Percentiles rank a stretch among this genome's conserved stretches.
These are phyloP conservation scores for Candida chilensis DNA, from an alignment of 805 yeast species.

Conservation along the genomic window DNA sequence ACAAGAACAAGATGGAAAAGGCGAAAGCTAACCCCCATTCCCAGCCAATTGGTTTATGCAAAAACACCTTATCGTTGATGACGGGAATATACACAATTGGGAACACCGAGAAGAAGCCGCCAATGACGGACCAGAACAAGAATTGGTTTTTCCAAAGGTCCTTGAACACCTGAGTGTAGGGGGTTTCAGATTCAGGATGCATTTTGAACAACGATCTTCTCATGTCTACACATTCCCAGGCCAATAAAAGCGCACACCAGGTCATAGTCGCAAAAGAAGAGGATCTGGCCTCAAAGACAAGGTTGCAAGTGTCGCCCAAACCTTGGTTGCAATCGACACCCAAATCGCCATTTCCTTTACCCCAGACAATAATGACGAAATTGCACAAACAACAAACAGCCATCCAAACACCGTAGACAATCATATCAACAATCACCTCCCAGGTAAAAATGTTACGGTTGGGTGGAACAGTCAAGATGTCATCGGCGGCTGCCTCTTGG, in stretches of 20 bases:
- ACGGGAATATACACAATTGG: slow-evolving; percentile 86
- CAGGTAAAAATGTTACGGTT: slow-evolving; percentile 52
- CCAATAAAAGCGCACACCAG: slow-evolving; percentile 74
- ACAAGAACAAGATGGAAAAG: slow-evolving; percentile 45
- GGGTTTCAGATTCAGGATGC: slow-evolving; percentile 57
- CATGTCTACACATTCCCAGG: slow-evolving; percentile 79
- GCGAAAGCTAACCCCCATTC: slow-evolving; percentile 78
- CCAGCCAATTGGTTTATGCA: slow-evolving; percentile 61
- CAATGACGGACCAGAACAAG: slow-evolving; percentile 70
- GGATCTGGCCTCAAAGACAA: slow-evolving; percentile 70
- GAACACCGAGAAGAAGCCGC: slow-evolving; percentile 64
- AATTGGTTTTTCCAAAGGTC: slow-evolving; percentile 72
- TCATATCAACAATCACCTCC: slow-evolving; percentile 62
- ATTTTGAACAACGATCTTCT: slow-evolving; percentile 61
- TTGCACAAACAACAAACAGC: slow-evolving; percentile 61
- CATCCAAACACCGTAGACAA: slow-evolving; percentile 66
- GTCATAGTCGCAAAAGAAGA: slow-evolving; percentile 76
- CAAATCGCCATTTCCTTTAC: slow-evolving; percentile 53
- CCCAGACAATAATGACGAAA: slow-evolving; percentile 61
- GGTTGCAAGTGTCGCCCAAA: slow-evolving; percentile 36
- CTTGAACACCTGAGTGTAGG: slow-evolving; percentile 47
- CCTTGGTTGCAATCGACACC: slow-evolving; percentile 56
- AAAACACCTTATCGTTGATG: slow-evolving; percentile 68
- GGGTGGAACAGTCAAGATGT: slow-evolving; percentile 57
- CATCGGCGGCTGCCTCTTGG: slow-evolving; percentile 54